Base-by-base conservation (phyloP, 257 asterid species). In the Solanum rostratum region DNA sequence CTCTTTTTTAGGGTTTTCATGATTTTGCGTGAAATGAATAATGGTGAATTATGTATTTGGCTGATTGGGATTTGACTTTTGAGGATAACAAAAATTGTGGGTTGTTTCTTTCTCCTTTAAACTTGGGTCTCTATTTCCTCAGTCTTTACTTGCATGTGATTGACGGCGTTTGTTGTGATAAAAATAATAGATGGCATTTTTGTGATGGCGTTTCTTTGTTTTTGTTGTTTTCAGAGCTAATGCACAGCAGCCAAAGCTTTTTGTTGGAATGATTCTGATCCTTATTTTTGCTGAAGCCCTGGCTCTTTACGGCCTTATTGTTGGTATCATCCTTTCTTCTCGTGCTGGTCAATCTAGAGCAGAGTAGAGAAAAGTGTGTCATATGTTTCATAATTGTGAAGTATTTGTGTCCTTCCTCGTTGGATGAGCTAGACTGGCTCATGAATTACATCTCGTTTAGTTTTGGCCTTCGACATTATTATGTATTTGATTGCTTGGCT, bases 321-420 rank as follows among this genome's bases (percentile, higher is more conserved):
- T 93, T 24, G 97, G 97, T n/a, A 93, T 93, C 90, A 93, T 93
- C 88, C 97, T 93, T 68, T 93, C 97, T 83, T 93, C 97, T 41
- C 97, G 96, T 24, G 97, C 96, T 88, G 95, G 97, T 74, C 97
- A 93, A 89, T 93, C 97, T 76, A 91, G 97, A 89, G 97, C 96
- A 80, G 97, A 93, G 73, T 93, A 91, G 89, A 87, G 65, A 85
- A 85, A 87, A 62, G 70, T 84, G 41, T n/a, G n/a, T 70, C n/a
- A 52, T 18, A 15, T 43, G 80, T 83, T 81, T 52, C 24, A 60
- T 59, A 46, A 18, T 41, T 81, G 84, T 81, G 88, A 79, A 86
- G 29, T 82, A 65, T 78, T 84, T 63, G 55, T 86, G 84, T 86
- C 84, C 54, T 83, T 82, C 84, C 27, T 33, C 50, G 63, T 69